Conservation (phyloP, 768 basidiomycete species). For the Trametes punicea region DNA sequence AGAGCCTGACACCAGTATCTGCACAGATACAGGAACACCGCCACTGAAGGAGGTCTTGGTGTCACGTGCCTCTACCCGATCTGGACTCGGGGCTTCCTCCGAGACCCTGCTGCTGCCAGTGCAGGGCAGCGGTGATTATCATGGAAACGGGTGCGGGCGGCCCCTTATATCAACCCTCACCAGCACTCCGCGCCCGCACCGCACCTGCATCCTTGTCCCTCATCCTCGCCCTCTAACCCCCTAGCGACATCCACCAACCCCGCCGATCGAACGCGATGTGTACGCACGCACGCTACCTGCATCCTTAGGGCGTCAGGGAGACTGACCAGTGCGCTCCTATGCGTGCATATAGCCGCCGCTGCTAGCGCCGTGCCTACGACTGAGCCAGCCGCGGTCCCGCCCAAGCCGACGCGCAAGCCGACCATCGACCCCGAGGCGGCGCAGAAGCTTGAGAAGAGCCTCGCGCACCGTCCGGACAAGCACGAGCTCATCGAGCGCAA, state of each 20-base stretch:
- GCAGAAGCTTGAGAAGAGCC: constrained; percentile 50
- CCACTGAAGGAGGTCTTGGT: no score
- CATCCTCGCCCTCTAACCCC: not conserved
- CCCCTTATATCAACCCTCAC: not conserved
- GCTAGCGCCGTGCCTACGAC: not conserved
- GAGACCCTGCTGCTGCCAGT: not conserved
- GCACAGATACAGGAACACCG: no score
- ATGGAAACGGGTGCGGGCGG: no score
- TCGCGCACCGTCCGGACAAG: constrained; percentile 55
- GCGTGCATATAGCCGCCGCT: not conserved
- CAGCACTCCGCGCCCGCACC: not conserved
- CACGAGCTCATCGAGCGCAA: constrained; percentile 62
- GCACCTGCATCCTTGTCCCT: not conserved
- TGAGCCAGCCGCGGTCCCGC: constrained; percentile 1
- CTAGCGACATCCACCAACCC: no score
- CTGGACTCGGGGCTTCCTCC: no score
- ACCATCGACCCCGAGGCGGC: constrained; percentile 35
- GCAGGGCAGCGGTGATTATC: not conserved
- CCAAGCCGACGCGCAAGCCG: constrained; percentile 24
- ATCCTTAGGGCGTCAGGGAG: not conserved
- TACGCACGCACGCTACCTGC: not conserved
- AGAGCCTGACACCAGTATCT: no score
- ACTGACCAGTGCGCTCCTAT: not conserved
- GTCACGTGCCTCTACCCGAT: no score
- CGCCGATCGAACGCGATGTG: not conserved